Percentiles rank a stretch among this genome's conserved stretches.
These are phyloP conservation scores for Boletus rubescentipes DNA, from an alignment of 768 basidiomycete genomes.

Conservation along the genomic window DNA sequence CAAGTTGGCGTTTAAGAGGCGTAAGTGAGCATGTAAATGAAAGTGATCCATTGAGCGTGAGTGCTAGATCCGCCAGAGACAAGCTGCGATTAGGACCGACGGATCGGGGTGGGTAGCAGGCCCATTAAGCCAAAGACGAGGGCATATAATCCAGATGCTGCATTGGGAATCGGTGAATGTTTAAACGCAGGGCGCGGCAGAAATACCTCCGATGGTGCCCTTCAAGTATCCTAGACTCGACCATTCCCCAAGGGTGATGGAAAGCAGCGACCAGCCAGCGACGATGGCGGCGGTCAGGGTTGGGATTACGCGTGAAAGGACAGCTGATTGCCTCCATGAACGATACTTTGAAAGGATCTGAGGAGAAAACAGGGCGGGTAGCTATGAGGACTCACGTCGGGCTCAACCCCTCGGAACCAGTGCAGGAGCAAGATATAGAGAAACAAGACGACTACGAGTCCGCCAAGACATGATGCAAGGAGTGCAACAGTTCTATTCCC, in stretches of 20 bases:
- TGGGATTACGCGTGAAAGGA: conserved; percentile 68
- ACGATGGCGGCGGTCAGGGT: conserved; percentile 69
- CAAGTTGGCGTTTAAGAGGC: background rate
- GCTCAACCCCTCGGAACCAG: conserved; percentile 63
- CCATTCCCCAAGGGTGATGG: conserved; percentile 65
- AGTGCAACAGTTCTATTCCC: conserved; percentile 50
- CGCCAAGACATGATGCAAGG: conserved; percentile 52
- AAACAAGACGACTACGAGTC: conserved; percentile 67
- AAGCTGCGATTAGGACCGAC: conserved; percentile 43
- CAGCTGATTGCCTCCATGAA: conserved; percentile 70
- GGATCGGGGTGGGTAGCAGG: conserved; percentile 63
- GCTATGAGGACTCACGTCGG: conserved; percentile 52
- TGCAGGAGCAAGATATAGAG: conserved; percentile 69
- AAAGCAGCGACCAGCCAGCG: conserved; percentile 63
- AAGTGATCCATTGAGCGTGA: background rate
- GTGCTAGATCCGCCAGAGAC: background rate
- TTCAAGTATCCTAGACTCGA: conserved; percentile 61
- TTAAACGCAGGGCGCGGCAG: background rate
- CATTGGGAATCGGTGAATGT: conserved; percentile 2
- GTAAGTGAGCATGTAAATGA: background rate
- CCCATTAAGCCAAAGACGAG: conserved; percentile 74
- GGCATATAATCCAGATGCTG: conserved; percentile 70
- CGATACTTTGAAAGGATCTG: conserved; percentile 51
- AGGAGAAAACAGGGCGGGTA: background rate
- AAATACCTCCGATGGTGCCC: conserved; percentile 61